Conservation (phyloP, 1,139 yeast genomes). For the Meyerozyma sp. region DNA sequence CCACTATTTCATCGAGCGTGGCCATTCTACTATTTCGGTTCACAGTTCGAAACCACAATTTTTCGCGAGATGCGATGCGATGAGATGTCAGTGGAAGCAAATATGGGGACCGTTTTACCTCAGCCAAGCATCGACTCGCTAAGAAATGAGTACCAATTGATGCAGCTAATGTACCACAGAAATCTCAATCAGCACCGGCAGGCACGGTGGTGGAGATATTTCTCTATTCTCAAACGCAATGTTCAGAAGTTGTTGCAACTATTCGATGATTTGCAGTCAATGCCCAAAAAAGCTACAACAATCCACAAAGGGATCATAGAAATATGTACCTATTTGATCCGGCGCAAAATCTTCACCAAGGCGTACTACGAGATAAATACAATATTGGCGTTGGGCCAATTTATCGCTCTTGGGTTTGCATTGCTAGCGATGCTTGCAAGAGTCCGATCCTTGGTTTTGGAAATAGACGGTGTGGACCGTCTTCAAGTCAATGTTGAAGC, state of each 20-base stretch:
- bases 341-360: constrained; percentile 34
- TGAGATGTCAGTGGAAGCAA: neutral
- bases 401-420: constrained; percentile 67
- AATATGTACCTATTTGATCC: constrained; percentile 29
- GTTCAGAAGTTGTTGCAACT: constrained; percentile 34
- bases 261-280: neutral
- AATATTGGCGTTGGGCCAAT: constrained; percentile 73
- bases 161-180: constrained; percentile 63
- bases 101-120: neutral
- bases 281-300: neutral
- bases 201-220: constrained; percentile 70
- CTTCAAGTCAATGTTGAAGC: too few relatives aligned
- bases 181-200: constrained; percentile 74
- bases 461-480: constrained; percentile 14
- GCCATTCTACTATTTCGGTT: neutral
- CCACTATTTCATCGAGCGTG: constrained; percentile 11
- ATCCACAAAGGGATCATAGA: constrained; percentile 13
- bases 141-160: constrained; percentile 45
- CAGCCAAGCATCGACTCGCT: neutral
- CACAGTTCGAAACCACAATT: neutral
- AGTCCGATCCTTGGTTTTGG: constrained; percentile 29
- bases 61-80: constrained; percentile 1
- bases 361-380: constrained; percentile 63
- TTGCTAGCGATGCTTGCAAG: constrained; percentile 55
- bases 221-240: constrained; percentile 59